Evolutionary conservation across 139 green algal species (phyloP), one percentile per base, ranked within the genome.

Genomic region (Coccomyxa sp.): DNA sequence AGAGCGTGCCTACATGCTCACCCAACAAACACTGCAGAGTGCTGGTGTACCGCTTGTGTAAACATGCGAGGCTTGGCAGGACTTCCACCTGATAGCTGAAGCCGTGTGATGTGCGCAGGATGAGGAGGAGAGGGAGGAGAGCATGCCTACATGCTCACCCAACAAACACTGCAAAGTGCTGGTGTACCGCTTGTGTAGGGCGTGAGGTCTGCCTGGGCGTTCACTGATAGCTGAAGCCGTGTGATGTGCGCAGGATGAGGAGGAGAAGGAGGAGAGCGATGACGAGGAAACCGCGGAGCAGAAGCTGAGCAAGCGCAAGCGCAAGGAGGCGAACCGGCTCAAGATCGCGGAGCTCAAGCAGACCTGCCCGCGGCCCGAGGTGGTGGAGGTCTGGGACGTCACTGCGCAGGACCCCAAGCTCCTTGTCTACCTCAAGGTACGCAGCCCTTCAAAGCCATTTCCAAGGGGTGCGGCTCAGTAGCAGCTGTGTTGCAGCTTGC

Each of bases 301-400:
- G n/a, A 88, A 91, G 74, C 70, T 94, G 40, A 92, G 81, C 40
- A 94, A 94, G 78, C 93, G 93, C 78, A 89, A 98, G 84, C 84
- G 85, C 14, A 97, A 97, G 85, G 64, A 91, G 79, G 78, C 91
- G 8, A 83, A 68, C 24, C 81, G 92, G 35, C 83, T 97, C 12
- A 95, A 94, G 74, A 93, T 99, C 40, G 90, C 92, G 14, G 91
- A 98, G 84, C 87, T 99, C 38, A 99, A 99, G 88, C 91, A 95
- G 83, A 73, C 89, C 12, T 97, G 90, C 77, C 68, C 83, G 35
- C 84, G 91, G 70, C 96, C 96, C 2, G 96, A 99, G 31, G 92
- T 99, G 40, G 96, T 99, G 37, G 96, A 99, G 87, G 90, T 98
- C 24, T 99, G 96, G 96, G 96, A 99, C 79, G 90, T 97, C 0